These are phyloP conservation scores for Trichoderma breve DNA, from an alignment of 2,329 filamentous ascomycete species.

Conservation along the genomic window DNA sequence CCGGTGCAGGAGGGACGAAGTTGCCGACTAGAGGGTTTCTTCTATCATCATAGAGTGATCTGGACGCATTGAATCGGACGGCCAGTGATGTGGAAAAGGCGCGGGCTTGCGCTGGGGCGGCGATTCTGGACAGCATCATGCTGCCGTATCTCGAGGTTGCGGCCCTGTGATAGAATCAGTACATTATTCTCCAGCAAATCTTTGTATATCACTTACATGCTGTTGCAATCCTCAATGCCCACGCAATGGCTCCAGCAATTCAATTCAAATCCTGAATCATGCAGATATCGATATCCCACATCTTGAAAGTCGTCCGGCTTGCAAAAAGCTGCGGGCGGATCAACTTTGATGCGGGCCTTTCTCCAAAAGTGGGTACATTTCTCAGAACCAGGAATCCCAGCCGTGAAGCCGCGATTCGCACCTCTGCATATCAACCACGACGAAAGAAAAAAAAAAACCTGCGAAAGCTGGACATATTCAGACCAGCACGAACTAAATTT, in stretches of 20 bases:
- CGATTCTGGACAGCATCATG: slow-evolving; percentile 33
- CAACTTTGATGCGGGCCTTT: slow-evolving; percentile 30
- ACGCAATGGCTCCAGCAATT: slow-evolving; percentile 10
- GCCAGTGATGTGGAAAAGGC: slow-evolving; percentile 35
- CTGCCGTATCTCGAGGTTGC: slow-evolving; percentile 29
- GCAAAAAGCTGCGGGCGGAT: slow-evolving; percentile 27
- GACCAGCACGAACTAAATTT: neutral
- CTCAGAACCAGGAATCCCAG: neutral
- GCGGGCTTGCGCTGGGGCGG: slow-evolving; percentile 27
- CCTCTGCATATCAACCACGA: neutral
- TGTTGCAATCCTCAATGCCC: neutral
- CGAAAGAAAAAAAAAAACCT: neutral
- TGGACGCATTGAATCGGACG: slow-evolving; percentile 26
- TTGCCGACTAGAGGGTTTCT: slow-evolving; percentile 35
- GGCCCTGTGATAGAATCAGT: slow-evolving; percentile 26
- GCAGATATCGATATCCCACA: neutral
- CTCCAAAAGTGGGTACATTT: neutral
- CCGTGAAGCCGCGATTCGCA: slow-evolving; percentile 14
- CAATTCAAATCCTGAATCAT: neutral
- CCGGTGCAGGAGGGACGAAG: slow-evolving; percentile 22
- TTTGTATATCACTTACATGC: slow-evolving; percentile 1
- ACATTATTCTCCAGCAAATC: too few species aligned
- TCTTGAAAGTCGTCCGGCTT: neutral
- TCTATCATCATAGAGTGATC: slow-evolving; percentile 21
- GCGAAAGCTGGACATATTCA: neutral